phyloP scores from a whole-genome alignment of 306 rosid species.

The Crotalaria pallida region DNA sequence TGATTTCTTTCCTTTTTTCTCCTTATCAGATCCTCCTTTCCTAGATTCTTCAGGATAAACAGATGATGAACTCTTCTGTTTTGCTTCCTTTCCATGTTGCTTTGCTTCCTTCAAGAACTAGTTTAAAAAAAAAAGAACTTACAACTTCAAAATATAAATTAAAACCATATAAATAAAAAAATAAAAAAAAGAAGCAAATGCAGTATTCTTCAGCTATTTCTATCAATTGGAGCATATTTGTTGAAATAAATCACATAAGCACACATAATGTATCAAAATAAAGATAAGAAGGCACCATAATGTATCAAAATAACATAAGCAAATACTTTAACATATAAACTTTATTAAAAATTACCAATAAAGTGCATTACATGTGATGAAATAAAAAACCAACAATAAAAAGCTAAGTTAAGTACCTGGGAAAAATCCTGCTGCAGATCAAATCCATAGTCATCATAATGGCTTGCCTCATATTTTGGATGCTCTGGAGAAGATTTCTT shows the following conservation, averaged over 20 bases:
- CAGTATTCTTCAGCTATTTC: not conserved
- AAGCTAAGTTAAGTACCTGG: slow-evolving; percentile 33
- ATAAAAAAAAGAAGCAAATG: too few species aligned
- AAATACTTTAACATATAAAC: not conserved
- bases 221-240: not conserved
- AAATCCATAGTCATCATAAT: slow-evolving; percentile 39
- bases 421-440: slow-evolving; percentile 60
- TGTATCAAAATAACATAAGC: not conserved
- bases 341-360: not conserved
- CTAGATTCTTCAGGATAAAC: slow-evolving; percentile 39
- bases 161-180: not conserved
- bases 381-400: not conserved
- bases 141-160: not conserved
- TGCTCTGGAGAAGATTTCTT: slow-evolving; percentile 49
- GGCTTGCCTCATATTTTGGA: slow-evolving; percentile 30
- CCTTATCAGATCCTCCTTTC: slow-evolving; percentile 29
- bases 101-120: slow-evolving; percentile 88
- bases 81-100: slow-evolving; percentile 36
- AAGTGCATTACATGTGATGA: not conserved
- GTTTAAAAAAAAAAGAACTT: not conserved
- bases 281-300: too few species aligned
- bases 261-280: not conserved
- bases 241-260: not conserved
- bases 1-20: slow-evolving; percentile 50
- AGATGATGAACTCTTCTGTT: slow-evolving; percentile 31